Conservation (phyloP, 345 rosid species). For the Streptanthus diversifolius region DNA sequence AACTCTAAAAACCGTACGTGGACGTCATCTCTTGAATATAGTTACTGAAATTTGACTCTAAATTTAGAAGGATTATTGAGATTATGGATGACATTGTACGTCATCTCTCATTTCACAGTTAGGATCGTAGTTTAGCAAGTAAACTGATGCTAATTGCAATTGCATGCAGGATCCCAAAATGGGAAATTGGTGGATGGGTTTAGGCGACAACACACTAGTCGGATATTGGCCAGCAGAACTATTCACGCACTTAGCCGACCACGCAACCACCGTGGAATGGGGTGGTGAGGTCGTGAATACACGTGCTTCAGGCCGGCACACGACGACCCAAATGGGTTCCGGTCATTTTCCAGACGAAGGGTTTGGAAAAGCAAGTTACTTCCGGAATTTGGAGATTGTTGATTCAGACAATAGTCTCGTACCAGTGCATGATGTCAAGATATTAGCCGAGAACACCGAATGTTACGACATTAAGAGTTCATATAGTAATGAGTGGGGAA, state of each 20-base stretch:
- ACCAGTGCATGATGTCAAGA: conserved; percentile 57
- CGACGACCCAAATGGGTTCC: conserved; percentile 94
- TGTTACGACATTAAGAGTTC: conserved; percentile 83
- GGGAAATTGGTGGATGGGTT: conserved; percentile 99
- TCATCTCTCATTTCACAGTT: no score
- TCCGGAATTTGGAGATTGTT: conserved; percentile 79
- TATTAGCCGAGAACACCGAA: conserved; percentile 78
- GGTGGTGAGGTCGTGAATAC: conserved; percentile 97
- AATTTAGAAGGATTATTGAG: no score
- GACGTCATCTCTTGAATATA: no score
- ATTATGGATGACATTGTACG: no score
- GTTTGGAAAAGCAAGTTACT: conserved; percentile 80
- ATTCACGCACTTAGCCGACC: conserved; percentile 82
- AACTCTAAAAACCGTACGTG: no score
- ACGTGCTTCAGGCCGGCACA: conserved; percentile 72
- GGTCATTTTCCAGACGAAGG: conserved; percentile 90
- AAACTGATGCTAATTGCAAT: no score
- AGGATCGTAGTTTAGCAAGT: no score
- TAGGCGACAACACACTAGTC: conserved; percentile 73
- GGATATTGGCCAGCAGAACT: conserved; percentile 99
- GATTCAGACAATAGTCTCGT: conserved; percentile 84
- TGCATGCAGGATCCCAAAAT: conserved; percentile 74
- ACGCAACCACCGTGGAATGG: conserved; percentile 95
- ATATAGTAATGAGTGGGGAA: conserved; percentile 83
- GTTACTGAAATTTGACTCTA: no score